Evolutionary conservation across 2,329 filamentous ascomycete species (phyloP).

Genomic region (Boeremia lycopersici): DNA sequence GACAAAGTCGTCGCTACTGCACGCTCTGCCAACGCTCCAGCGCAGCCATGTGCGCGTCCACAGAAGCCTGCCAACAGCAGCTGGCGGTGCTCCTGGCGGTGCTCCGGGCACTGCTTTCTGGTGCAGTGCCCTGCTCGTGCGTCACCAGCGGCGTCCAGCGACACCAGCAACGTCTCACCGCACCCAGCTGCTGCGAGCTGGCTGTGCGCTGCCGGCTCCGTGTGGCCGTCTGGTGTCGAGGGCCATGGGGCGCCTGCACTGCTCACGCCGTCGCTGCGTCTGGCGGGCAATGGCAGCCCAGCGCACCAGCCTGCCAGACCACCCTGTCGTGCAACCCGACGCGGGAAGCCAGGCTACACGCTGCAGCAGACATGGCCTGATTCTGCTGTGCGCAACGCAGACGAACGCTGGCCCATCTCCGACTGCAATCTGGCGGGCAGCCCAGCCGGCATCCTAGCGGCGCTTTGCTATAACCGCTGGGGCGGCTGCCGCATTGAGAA

Average conservation of each 20-base stretch:
- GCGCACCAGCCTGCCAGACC: conserved; percentile 8
- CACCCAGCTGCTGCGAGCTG: not conserved
- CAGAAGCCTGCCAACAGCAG: not conserved
- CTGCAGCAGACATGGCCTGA: conserved; percentile 28
- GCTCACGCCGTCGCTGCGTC: conserved; percentile 6
- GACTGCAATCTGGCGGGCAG: conserved; percentile 16
- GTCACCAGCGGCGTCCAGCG: not conserved
- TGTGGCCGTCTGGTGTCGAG: not conserved
- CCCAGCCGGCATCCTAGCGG: conserved; percentile 5
- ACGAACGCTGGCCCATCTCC: conserved; percentile 1
- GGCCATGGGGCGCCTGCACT: conserved; percentile 4
- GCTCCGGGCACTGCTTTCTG: not conserved
- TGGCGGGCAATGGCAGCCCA: conserved; percentile 4
- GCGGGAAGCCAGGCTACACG: conserved; percentile 19
- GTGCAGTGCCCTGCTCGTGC: conserved; percentile 5
- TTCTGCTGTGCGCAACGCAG: conserved; percentile 10
- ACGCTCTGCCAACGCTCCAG: conserved; percentile 9
- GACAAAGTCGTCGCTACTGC: conserved; percentile 10
- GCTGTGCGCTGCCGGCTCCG: not conserved
- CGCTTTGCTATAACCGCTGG: conserved; percentile 5
- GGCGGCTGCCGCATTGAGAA: conserved; percentile 5
- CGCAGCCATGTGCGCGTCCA: conserved; percentile 13
- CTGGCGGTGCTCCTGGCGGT: conserved; percentile 1
- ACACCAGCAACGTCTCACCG: not conserved
- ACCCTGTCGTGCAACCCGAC: conserved; percentile 22